A percentile compares a stretch with the other conserved stretches of the same genome.
These are phyloP conservation scores for Chaetomium tenue DNA, from an alignment of 495 filamentous ascomycete species.

Conservation along the genomic window DNA sequence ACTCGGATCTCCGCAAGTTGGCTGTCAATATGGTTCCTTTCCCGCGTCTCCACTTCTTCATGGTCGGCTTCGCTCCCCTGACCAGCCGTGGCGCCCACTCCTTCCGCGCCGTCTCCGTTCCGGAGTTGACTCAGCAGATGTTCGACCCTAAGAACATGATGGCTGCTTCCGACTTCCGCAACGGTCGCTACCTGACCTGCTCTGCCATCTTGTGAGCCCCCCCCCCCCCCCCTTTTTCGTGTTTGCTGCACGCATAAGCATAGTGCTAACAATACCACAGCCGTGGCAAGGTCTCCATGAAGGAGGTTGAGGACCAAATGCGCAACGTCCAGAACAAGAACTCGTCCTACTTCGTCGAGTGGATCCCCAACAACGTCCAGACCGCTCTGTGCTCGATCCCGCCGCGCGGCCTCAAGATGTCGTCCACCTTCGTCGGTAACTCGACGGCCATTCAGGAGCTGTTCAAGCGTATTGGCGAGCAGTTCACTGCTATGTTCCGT, in stretches of 20 bases:
- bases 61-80: conserved; percentile 99
- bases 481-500: conserved; percentile 99
- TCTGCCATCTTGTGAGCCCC: conserved; percentile 83
- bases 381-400: conserved; percentile 99
- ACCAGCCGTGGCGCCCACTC: conserved; percentile 91
- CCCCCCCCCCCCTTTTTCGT: conserved; percentile 1
- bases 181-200: conserved; percentile 99
- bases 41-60: conserved; percentile 99
- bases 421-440: conserved; percentile 98
- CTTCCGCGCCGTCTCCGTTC: conserved; percentile 97
- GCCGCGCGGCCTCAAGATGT: conserved; percentile 98
- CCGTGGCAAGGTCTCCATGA: conserved; percentile 99
- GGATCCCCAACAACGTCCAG: conserved; percentile 99
- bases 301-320: conserved; percentile 99
- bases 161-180: conserved; percentile 99
- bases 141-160: conserved; percentile 99
- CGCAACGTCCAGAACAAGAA: conserved; percentile 99
- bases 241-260: background rate
- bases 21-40: conserved; percentile 99
- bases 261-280: conserved; percentile 46
- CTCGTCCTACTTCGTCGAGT: conserved; percentile 99
- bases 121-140: conserved; percentile 99
- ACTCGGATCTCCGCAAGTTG: conserved; percentile 99
- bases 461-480: conserved; percentile 99
- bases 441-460: conserved; percentile 99